Evolutionary conservation across 306 rosid species (phyloP).

Genomic region (Astragalus glycyphyllos): DNA sequence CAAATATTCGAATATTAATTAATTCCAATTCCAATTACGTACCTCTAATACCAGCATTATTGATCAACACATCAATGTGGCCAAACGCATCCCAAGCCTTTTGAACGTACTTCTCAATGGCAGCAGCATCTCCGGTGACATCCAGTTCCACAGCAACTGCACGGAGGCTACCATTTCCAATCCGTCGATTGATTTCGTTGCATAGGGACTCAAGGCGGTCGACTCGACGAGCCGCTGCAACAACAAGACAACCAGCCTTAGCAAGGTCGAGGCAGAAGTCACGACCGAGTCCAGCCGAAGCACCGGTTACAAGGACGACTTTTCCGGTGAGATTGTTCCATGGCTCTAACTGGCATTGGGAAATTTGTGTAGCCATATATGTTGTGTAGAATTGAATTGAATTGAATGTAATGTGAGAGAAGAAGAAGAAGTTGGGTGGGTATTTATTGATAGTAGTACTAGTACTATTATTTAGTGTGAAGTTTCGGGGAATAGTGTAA

Average conservation of each 20-base stretch:
- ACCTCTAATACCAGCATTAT: slow-evolving; percentile 85
- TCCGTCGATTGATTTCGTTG: slow-evolving; percentile 51
- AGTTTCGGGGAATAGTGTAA: too few relatives aligned
- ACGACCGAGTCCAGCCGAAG: slow-evolving; percentile 80
- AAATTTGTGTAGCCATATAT: slow-evolving; percentile 46
- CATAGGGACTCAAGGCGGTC: slow-evolving; percentile 69
- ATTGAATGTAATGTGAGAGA: too few relatives aligned
- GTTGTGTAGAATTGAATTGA: neutral
- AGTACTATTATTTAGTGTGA: too few relatives aligned
- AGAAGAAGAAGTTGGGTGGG: too few relatives aligned
- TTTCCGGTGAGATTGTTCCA: slow-evolving; percentile 66
- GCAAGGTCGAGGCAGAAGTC: slow-evolving; percentile 77
- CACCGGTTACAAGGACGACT: slow-evolving; percentile 86
- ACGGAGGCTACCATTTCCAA: slow-evolving; percentile 8
- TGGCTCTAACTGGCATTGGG: slow-evolving; percentile 49
- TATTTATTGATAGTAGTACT: too few relatives aligned
- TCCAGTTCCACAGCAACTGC: slow-evolving; percentile 77
- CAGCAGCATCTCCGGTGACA: slow-evolving; percentile 55
- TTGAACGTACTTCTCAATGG: slow-evolving; percentile 55
- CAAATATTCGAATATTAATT: too few relatives aligned
- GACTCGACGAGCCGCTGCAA: slow-evolving; percentile 77
- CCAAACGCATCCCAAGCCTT: slow-evolving; percentile 88
- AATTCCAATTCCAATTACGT: neutral
- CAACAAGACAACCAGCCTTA: slow-evolving; percentile 63
- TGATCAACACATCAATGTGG: slow-evolving; percentile 65